A percentile compares a stretch with the other conserved stretches of the same genome.
Conservation (phyloP, 345 rosid species). For the Camelina neglecta region DNA sequence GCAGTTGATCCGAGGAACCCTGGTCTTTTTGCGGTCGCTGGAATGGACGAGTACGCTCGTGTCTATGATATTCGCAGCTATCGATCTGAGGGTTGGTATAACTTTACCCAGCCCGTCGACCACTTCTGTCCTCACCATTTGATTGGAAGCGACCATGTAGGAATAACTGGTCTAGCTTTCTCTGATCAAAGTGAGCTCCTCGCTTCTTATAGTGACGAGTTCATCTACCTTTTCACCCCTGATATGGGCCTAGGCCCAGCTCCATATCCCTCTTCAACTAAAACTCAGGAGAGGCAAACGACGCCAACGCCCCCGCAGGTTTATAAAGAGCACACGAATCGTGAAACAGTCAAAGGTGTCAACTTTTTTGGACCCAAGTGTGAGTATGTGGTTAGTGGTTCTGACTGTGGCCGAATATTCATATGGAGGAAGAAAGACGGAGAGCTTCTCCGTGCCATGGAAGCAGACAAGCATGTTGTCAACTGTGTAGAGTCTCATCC, state of each 20-base stretch:
- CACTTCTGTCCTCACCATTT: slow-evolving; percentile 77
- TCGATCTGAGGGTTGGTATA: slow-evolving; percentile 67
- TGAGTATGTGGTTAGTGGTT: slow-evolving; percentile 94
- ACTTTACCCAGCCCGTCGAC: slow-evolving; percentile 61
- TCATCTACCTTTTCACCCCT: slow-evolving; percentile 72
- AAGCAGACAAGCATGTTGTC: slow-evolving; percentile 75
- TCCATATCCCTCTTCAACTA: slow-evolving; percentile 53
- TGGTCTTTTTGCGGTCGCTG: slow-evolving; percentile 78
- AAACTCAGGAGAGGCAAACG: slow-evolving; percentile 18
- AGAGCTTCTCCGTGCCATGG: slow-evolving; percentile 78
- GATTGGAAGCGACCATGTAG: slow-evolving; percentile 58
- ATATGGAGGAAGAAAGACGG: slow-evolving; percentile 92
- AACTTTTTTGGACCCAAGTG: slow-evolving; percentile 83
- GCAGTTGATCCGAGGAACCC: slow-evolving; percentile 87
- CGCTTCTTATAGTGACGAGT: slow-evolving; percentile 72
- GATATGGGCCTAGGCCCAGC: slow-evolving; percentile 83
- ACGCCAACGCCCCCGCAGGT: slow-evolving; percentile 53
- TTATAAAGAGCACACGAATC: slow-evolving; percentile 72
- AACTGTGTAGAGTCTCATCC: slow-evolving; percentile 93
- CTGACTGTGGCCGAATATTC: slow-evolving; percentile 89
- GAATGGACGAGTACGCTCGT: slow-evolving; percentile 79
- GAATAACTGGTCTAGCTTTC: slow-evolving; percentile 87
- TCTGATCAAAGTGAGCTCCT: slow-evolving; percentile 91
- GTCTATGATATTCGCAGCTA: slow-evolving; percentile 80
- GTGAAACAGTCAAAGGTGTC: slow-evolving; percentile 81